Conservation (phyloP, 140 eudicot genomes). For the Anethum foeniculum region DNA sequence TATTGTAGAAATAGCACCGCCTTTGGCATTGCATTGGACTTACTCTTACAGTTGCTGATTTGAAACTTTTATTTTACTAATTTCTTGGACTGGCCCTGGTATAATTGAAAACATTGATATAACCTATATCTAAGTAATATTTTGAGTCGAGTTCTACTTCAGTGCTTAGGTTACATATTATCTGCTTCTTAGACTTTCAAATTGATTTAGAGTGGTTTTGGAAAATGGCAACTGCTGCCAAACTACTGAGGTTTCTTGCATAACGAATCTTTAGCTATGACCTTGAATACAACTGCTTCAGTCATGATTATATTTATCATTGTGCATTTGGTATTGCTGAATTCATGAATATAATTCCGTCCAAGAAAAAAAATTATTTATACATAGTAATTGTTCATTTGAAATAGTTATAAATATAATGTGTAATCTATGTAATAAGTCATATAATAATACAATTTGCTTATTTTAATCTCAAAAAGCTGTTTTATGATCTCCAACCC, state of each 20-base stretch:
- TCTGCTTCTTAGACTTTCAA: neutral
- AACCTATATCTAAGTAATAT: neutral
- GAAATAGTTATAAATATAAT: neutral
- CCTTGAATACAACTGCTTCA: conserved; percentile 1
- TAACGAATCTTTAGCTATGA: neutral
- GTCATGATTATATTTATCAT: neutral
- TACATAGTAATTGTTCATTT: neutral
- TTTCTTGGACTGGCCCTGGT: neutral
- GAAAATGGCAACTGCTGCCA: neutral
- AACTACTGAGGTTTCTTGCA: neutral
- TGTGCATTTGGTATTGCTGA: neutral
- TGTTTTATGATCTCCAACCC: neutral
- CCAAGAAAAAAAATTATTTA: neutral
- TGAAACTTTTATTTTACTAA: neutral
- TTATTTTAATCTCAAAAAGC: neutral
- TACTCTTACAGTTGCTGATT: neutral
- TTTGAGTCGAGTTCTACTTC: neutral
- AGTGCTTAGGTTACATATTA: neutral
- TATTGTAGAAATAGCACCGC: too few relatives aligned
- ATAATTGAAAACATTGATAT: neutral
- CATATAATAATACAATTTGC: neutral
- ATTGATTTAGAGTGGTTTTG: neutral
- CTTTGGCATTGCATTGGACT: too few relatives aligned
- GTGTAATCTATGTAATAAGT: neutral
- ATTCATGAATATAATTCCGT: neutral